Conservation (phyloP, 192 early-diverging fungal species). For the Phycomyces nitens region DNA sequence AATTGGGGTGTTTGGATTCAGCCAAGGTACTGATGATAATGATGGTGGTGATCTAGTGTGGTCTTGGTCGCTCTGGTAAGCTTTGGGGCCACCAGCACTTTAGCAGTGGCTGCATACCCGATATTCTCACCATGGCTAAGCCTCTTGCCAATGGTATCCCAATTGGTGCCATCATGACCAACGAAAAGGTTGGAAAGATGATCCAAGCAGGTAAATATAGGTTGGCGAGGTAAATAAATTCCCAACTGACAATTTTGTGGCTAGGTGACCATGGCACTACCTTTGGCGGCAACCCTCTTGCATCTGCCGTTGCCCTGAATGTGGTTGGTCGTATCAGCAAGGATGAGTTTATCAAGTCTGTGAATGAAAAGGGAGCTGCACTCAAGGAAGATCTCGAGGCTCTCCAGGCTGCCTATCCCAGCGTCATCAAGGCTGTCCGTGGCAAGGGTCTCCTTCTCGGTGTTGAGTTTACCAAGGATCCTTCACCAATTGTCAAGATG, state of each 20-base stretch:
- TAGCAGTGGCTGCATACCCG: conserved; percentile 66
- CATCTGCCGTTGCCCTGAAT: conserved; percentile 75
- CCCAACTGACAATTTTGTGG: too few relatives aligned
- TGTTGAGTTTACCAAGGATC: conserved; percentile 72
- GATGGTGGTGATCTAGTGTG: too few relatives aligned
- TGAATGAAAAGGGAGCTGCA: conserved; percentile 60
- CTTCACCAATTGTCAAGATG: conserved; percentile 63
- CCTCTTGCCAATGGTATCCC: conserved; percentile 96
- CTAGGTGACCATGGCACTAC: conserved; percentile 98
- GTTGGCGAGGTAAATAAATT: too few relatives aligned
- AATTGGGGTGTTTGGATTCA: too few relatives aligned
- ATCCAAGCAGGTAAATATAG: conserved; percentile 75
- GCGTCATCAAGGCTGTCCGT: conserved; percentile 71
- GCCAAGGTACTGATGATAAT: too few relatives aligned
- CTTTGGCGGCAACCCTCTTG: conserved; percentile 94
- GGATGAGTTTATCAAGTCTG: conserved; percentile 70
- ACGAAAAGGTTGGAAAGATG: conserved; percentile 70
- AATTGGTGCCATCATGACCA: conserved; percentile 88
- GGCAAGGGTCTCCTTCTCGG: conserved; percentile 87
- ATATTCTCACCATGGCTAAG: conserved; percentile 94
- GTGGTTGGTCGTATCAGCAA: conserved; percentile 69
- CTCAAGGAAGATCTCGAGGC: conserved; percentile 50
- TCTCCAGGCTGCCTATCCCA: conserved; percentile 41
- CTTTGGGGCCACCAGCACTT: conserved; percentile 83
- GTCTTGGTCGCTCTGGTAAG: conserved; percentile 84